These are phyloP conservation scores for Aspergillus luchuensis DNA, from an alignment of 2,329 filamentous ascomycete genomes.

Conservation along the genomic window DNA sequence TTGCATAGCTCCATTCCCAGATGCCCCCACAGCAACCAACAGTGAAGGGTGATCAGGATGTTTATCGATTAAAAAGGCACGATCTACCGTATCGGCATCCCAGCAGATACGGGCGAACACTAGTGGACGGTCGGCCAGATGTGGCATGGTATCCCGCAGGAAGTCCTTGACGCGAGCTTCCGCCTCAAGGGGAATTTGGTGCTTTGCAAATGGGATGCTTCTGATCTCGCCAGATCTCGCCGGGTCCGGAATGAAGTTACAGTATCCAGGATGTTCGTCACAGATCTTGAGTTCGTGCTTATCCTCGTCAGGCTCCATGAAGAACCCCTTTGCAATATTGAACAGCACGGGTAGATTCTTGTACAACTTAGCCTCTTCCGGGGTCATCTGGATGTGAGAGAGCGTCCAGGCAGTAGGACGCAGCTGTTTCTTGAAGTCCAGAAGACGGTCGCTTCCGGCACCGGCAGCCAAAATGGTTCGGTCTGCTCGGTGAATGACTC, in stretches of 20 bases:
- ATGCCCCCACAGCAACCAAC: conserved; percentile 42
- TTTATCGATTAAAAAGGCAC: conserved; percentile 54
- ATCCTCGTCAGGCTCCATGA: conserved; percentile 51
- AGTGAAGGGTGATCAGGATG: conserved; percentile 50
- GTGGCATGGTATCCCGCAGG: conserved; percentile 55
- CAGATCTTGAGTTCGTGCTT: conserved; percentile 43
- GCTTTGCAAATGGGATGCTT: conserved; percentile 45
- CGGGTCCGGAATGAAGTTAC: conserved; percentile 45
- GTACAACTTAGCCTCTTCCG: conserved; percentile 49
- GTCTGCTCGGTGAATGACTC: conserved; percentile 44
- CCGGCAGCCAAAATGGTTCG: conserved; percentile 54
- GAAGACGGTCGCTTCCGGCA: conserved; percentile 49
- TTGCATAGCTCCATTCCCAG: conserved; percentile 42
- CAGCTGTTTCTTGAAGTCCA: conserved; percentile 56
- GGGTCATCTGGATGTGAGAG: conserved; percentile 53
- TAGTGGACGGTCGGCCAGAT: conserved; percentile 53
- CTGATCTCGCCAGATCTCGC: conserved; percentile 26
- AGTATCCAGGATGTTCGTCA: conserved; percentile 61
- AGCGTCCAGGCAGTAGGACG: conserved; percentile 59
- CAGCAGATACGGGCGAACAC: conserved; percentile 58
- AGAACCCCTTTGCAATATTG: conserved; percentile 52
- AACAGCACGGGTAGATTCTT: conserved; percentile 54
- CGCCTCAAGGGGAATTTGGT: conserved; percentile 49
- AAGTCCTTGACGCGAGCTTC: conserved; percentile 52
- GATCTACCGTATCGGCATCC: conserved; percentile 59